Evolutionary conservation across 2,329 filamentous ascomycete species (phyloP).

Genomic region (Amesomyces nigricolor): DNA sequence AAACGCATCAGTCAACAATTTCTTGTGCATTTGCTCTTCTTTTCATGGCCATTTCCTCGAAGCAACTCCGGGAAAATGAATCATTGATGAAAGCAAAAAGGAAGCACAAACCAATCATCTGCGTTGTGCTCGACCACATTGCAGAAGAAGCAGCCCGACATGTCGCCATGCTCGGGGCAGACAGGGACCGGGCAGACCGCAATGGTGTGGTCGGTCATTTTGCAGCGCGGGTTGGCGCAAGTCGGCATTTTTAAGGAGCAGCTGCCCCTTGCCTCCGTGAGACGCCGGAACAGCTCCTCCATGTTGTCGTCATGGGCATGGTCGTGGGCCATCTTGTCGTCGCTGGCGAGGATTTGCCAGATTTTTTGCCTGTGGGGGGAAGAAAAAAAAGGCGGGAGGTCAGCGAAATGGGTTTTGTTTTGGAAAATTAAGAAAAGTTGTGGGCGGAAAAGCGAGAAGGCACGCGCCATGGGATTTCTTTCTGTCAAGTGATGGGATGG

Average conservation of each 20-base stretch:
- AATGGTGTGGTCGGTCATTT: constrained; percentile 8
- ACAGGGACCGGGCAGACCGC: constrained; percentile 10
- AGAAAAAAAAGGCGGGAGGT: background rate
- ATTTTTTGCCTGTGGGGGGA: background rate
- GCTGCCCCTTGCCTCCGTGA: background rate
- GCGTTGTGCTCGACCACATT: constrained; percentile 12
- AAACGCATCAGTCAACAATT: background rate
- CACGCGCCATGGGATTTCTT: no score
- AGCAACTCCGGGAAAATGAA: background rate
- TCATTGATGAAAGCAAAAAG: background rate
- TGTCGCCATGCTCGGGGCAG: background rate
- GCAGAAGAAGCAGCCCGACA: constrained; percentile 16
- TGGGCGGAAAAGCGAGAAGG: background rate
- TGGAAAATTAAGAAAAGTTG: no score
- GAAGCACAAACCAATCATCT: constrained; percentile 10
- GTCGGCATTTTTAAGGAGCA: background rate
- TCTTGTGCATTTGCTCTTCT: background rate
- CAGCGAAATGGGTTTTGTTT: background rate
- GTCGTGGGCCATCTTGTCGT: background rate
- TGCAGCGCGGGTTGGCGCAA: constrained; percentile 9
- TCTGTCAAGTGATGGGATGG: background rate
- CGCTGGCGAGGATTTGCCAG: background rate
- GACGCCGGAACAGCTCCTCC: background rate
- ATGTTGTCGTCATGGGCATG: background rate
- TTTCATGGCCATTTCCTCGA: background rate